A percentile compares a stretch with the other conserved stretches of the same genome.
Conservation (phyloP, 805 yeast species). For the Pichia nakasei region DNA sequence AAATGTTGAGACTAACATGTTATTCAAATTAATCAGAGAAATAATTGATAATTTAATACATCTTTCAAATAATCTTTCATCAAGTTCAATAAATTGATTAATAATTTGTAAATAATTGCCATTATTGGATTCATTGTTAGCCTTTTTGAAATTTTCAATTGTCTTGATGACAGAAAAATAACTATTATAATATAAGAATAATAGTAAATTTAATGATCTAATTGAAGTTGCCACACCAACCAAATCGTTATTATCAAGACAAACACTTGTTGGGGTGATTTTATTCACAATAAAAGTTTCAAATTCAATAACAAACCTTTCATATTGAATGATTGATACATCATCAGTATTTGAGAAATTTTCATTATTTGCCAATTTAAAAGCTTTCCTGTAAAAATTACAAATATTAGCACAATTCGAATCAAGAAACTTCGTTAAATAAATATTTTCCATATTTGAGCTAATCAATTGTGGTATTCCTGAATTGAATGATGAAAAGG, state of each 20-base stretch:
- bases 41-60: conserved; percentile 12
- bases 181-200: conserved; percentile 16
- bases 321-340: conserved; percentile 12
- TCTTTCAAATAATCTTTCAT: conserved; percentile 14
- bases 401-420: conserved; percentile 3
- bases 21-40: conserved; percentile 15
- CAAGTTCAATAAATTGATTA: conserved; percentile 10
- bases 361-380: conserved; percentile 6
- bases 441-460: conserved; percentile 6
- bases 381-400: conserved; percentile 9
- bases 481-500: conserved; percentile 16
- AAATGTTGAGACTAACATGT: conserved; percentile 9
- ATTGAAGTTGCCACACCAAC: conserved; percentile 1
- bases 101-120: conserved; percentile 3
- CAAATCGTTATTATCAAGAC: conserved; percentile 7
- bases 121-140: background rate
- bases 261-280: conserved; percentile 5
- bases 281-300: conserved; percentile 12
- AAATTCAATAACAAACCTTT: conserved; percentile 13
- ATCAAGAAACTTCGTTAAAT: conserved; percentile 4
- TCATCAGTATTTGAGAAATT: background rate
- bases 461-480: conserved; percentile 16
- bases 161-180: conserved; percentile 7
- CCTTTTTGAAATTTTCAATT: background rate
- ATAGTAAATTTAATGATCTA: conserved; percentile 14